Percentiles rank a stretch among this genome's conserved stretches.
Evolutionary conservation across 306 rosid genomes (phyloP).

Genomic region (Gastrolobium villosum): DNA sequence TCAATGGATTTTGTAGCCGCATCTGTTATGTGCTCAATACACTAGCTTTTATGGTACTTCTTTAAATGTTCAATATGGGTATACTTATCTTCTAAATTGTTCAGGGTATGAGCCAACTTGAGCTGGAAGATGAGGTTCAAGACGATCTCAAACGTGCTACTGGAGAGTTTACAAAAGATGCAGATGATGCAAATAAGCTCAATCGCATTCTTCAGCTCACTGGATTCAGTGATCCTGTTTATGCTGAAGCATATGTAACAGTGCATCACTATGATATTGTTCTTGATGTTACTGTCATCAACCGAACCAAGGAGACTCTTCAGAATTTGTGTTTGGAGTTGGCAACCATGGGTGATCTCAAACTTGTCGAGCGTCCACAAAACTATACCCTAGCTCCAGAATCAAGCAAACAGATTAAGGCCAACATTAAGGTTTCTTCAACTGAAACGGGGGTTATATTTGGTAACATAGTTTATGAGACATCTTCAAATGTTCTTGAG

Average conservation of each 20-base stretch:
- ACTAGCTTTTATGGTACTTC: slow-evolving; percentile 15
- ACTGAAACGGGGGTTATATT: slow-evolving; percentile 98
- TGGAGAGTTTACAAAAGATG: slow-evolving; percentile 94
- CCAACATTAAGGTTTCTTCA: slow-evolving; percentile 98
- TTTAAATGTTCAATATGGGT: slow-evolving; percentile 26
- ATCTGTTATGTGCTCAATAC: slow-evolving; percentile 7
- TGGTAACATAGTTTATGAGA: slow-evolving; percentile 96
- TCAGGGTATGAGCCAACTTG: slow-evolving; percentile 99
- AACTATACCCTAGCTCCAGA: slow-evolving; percentile 98
- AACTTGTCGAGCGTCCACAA: slow-evolving; percentile 99
- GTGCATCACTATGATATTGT: slow-evolving; percentile 97
- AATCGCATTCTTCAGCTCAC: slow-evolving; percentile 99
- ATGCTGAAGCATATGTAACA: slow-evolving; percentile 98
- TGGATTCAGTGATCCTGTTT: slow-evolving; percentile 99
- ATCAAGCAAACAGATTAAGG: slow-evolving; percentile 95
- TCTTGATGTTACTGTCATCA: slow-evolving; percentile 97
- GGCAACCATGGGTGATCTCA: slow-evolving; percentile 99
- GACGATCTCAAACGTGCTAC: slow-evolving; percentile 99
- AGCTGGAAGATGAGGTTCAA: slow-evolving; percentile 98
- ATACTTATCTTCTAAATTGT: slow-evolving; percentile 40
- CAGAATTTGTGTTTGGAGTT: slow-evolving; percentile 99
- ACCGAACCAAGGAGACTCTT: slow-evolving; percentile 95
- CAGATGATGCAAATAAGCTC: slow-evolving; percentile 91
- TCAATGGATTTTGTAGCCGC: slow-evolving; percentile 2
- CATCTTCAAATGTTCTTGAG: slow-evolving; percentile 92